Percentiles rank a stretch among this genome's conserved stretches.
phyloP scores from a whole-genome alignment of 2,329 filamentous ascomycete species.

The Aspergillus japonicus region DNA sequence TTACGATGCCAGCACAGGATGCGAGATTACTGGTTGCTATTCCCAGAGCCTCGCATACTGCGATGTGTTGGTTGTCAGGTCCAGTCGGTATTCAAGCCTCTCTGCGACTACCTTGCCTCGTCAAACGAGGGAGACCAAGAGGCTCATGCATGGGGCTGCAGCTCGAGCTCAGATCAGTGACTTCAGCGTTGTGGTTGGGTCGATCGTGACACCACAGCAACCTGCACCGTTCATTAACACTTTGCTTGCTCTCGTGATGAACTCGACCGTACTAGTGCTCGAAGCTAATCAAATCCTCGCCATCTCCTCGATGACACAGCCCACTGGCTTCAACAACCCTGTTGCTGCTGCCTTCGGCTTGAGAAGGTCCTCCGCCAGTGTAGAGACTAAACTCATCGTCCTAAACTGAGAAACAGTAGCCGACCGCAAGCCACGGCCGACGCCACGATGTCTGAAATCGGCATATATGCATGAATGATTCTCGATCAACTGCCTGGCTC shows the following conservation, averaged over 20 bases:
- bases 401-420: not conserved
- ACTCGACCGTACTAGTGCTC: not conserved
- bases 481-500: not conserved
- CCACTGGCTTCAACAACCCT: not conserved
- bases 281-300: not conserved
- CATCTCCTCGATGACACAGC: not conserved
- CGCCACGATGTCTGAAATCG: conserved; percentile 16
- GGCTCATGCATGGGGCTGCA: not conserved
- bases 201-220: not conserved
- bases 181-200: not conserved
- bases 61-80: conserved; percentile 2
- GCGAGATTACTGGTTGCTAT: not conserved
- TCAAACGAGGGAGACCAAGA: not conserved
- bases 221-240: not conserved
- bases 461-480: not conserved
- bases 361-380: not conserved
- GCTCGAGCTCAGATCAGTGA: not conserved
- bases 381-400: not conserved
- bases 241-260: not conserved
- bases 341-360: not conserved
- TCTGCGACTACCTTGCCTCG: conserved; percentile 2
- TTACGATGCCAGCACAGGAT: not conserved
- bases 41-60: not conserved
- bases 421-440: conserved; percentile 10
- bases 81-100: conserved; percentile 10